Evolutionary conservation across 2,329 filamentous ascomycete species (phyloP).

Genomic region (Stachybotrys echinatus): DNA sequence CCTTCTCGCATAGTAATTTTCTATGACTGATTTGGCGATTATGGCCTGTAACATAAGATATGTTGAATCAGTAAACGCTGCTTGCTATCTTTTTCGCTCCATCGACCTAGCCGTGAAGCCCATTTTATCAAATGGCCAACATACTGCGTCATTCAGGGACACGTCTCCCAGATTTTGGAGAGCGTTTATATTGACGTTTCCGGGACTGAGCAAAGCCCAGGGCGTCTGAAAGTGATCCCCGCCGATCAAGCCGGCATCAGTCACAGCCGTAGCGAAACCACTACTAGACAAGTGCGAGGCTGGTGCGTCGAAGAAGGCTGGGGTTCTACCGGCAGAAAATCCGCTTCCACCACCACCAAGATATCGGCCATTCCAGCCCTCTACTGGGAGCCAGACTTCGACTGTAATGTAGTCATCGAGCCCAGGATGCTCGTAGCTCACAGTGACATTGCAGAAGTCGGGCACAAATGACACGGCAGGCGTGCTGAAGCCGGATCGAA

Average conservation of each 20-base stretch:
- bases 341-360: not conserved
- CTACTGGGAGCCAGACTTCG: not conserved
- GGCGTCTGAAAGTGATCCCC: not conserved
- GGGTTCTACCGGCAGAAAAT: not conserved
- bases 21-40: not conserved
- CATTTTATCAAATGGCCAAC: not conserved
- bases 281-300: not conserved
- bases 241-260: not conserved
- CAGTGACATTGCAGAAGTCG: not conserved
- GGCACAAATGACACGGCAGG: not conserved
- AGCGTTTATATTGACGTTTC: not conserved
- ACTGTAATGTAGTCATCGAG: not conserved
- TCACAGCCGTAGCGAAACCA: not conserved
- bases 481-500: not conserved
- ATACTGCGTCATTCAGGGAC: not conserved
- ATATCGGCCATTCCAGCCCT: not conserved
- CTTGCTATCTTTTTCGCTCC: not conserved
- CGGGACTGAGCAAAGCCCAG: not conserved
- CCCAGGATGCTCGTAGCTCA: not conserved
- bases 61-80: not conserved
- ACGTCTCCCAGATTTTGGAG: not conserved
- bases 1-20: not conserved
- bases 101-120: too few relatives aligned
- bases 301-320: not conserved
- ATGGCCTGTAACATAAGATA: not conserved